phyloP scores from a whole-genome alignment of 768 basidiomycete genomes.

The Suillus hirtellus region DNA sequence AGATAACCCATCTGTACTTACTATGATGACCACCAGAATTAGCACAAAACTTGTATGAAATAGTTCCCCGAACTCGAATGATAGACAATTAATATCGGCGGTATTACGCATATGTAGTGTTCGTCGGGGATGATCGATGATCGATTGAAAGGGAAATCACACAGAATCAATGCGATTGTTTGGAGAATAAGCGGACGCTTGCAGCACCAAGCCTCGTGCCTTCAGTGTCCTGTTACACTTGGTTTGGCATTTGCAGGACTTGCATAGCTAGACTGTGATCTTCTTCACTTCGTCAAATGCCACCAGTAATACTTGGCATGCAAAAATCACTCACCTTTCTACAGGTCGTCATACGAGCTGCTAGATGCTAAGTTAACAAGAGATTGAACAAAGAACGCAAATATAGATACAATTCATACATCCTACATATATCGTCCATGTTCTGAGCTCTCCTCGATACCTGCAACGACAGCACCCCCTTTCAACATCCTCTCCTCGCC shows the following conservation, averaged over 20 bases:
- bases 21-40: too few species aligned
- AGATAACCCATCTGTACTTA: too few species aligned
- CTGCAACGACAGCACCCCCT: not conserved
- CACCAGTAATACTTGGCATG: not conserved
- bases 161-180: not conserved
- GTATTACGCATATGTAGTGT: not conserved
- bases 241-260: not conserved
- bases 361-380: not conserved
- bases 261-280: not conserved
- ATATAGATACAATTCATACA: not conserved
- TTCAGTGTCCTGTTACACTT: not conserved
- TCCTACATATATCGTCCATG: not conserved
- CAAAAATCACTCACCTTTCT: not conserved
- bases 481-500: constrained; percentile 12
- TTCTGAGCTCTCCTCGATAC: not conserved
- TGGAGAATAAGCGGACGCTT: not conserved
- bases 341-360: not conserved
- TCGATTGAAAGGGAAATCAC: not conserved
- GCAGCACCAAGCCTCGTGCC: not conserved
- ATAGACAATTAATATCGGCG: not conserved
- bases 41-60: too few species aligned
- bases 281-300: not conserved
- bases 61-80: too few species aligned
- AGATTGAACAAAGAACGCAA: not conserved
- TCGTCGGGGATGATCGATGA: too few species aligned